Percentiles rank a stretch among this genome's conserved stretches.
Conservation (phyloP, 768 basidiomycete species). For the Suillus plorans region DNA sequence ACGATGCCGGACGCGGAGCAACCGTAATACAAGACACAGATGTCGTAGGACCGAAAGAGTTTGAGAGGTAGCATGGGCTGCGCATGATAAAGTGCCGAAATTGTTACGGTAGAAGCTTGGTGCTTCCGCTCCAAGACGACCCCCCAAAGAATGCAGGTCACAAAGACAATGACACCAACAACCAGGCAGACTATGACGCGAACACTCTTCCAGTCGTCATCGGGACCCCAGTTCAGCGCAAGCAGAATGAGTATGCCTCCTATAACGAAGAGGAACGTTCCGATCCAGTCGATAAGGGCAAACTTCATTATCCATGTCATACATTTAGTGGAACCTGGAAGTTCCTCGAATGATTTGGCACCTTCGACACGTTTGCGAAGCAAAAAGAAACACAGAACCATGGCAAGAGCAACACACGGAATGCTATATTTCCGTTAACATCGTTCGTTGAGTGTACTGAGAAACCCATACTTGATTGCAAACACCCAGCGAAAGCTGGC, state of each 20-base stretch:
- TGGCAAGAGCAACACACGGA: constrained; percentile 36
- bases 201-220: constrained; percentile 37
- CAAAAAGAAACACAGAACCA: constrained; percentile 40
- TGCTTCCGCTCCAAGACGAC: constrained; percentile 33
- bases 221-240: constrained; percentile 52
- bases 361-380: constrained; percentile 34
- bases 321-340: constrained; percentile 3
- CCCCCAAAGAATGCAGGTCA: constrained; percentile 44
- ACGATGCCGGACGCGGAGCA: constrained; percentile 46
- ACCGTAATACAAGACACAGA: constrained; percentile 38
- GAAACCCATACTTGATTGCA: constrained; percentile 47
- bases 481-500: constrained; percentile 54
- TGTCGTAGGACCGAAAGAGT: constrained; percentile 42
- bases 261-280: constrained; percentile 41
- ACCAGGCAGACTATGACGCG: constrained; percentile 49
- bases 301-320: constrained; percentile 29
- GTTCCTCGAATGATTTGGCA: constrained; percentile 14
- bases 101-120: not conserved
- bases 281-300: constrained; percentile 46
- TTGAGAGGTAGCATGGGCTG: constrained; percentile 49
- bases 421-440: constrained; percentile 31
- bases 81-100: constrained; percentile 23
- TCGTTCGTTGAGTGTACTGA: not conserved
- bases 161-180: constrained; percentile 43
- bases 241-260: constrained; percentile 48